Conservation (phyloP, 2,329 filamentous ascomycete genomes). For the Monosporascus sp. region DNA sequence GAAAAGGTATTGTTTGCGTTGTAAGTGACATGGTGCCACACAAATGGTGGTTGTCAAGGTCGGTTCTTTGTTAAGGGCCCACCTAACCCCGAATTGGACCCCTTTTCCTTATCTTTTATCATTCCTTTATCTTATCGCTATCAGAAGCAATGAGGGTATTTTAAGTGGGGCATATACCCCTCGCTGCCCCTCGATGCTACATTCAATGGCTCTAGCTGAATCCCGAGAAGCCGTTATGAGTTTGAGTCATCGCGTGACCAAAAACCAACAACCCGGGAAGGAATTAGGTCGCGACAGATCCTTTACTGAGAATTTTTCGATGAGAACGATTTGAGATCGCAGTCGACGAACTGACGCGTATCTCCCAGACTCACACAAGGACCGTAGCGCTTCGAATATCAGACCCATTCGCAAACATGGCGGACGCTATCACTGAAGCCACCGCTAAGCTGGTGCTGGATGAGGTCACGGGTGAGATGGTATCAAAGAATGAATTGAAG, state of each 20-base stretch:
- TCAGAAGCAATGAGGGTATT: background rate
- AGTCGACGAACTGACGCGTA: no score
- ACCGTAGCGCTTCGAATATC: background rate
- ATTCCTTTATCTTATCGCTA: no score
- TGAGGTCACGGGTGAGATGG: constrained; percentile 60
- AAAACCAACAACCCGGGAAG: no score
- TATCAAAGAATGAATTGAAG: constrained; percentile 59
- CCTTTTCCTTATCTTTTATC: no score
- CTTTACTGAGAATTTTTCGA: background rate
- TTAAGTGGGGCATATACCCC: background rate
- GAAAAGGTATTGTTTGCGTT: no score
- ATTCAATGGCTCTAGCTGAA: background rate
- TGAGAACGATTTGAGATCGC: background rate
- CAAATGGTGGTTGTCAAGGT: no score
- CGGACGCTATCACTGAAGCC: constrained; percentile 35
- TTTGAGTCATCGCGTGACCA: background rate
- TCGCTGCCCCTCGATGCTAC: background rate
- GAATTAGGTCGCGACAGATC: no score
- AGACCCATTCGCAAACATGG: constrained; percentile 22
- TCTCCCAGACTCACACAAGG: background rate
- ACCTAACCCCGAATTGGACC: no score
- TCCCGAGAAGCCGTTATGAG: background rate
- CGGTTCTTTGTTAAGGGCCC: no score
- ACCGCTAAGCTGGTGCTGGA: constrained; percentile 56
- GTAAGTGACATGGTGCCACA: no score